Percentiles rank a stretch among this genome's conserved stretches.
These are phyloP conservation scores for Solanum medicagineum DNA, from an alignment of 257 asterid genomes.

Conservation along the genomic window DNA sequence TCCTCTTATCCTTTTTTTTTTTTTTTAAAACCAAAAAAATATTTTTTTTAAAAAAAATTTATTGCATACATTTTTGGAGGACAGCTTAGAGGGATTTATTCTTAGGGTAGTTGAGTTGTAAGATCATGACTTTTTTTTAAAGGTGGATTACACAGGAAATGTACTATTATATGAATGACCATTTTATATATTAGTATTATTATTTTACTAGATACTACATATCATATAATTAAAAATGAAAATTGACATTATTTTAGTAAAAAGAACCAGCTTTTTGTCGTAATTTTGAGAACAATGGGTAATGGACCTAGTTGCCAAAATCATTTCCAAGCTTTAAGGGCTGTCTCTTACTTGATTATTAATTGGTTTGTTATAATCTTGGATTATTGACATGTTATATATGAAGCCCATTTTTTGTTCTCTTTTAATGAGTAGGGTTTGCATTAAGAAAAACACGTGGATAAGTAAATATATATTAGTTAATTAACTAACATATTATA, in stretches of 20 bases:
- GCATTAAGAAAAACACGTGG: not conserved
- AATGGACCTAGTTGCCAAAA: not conserved
- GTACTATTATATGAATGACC: not conserved
- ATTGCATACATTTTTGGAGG: not conserved
- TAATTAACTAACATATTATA: too few relatives aligned
- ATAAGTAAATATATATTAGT: too few relatives aligned
- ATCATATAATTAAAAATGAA: not conserved
- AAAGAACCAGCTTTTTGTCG: not conserved
- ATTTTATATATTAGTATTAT: not conserved
- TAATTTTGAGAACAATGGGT: not conserved
- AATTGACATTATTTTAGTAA: not conserved
- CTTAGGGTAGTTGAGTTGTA: not conserved
- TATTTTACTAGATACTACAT: not conserved
- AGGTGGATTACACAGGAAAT: not conserved
- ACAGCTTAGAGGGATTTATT: not conserved
- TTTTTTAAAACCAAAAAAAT: not conserved
- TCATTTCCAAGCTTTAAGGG: not conserved
- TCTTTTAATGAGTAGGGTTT: not conserved
- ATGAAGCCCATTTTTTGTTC: not conserved
- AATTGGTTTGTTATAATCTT: not conserved
- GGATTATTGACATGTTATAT: not conserved
- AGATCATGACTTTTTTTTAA: not conserved
- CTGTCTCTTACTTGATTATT: not conserved
- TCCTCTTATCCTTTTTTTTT: not conserved
- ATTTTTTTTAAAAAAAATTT: too few relatives aligned